These are phyloP conservation scores for Peronosclerospora sorghi DNA, from an alignment of 352 stramenopile species.

Conservation along the genomic window DNA sequence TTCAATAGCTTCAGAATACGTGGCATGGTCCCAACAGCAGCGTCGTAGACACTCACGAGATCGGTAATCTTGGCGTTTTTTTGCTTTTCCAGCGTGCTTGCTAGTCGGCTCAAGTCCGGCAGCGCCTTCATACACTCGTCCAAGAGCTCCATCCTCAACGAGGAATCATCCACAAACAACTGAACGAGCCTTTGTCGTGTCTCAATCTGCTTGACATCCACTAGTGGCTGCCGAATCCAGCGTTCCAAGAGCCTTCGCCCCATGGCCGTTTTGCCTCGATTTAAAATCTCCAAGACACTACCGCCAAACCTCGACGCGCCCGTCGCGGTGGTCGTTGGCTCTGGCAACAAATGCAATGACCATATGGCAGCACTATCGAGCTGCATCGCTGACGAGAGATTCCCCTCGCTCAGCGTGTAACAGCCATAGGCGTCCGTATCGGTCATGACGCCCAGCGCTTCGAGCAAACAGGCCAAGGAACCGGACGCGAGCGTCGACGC, in stretches of 20 bases:
- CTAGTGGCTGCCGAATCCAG: slow-evolving; percentile 95
- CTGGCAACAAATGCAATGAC: slow-evolving; percentile 88
- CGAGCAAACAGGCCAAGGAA: slow-evolving; percentile 52
- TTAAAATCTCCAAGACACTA: slow-evolving; percentile 91
- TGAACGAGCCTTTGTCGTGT: slow-evolving; percentile 87
- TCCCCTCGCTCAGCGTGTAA: slow-evolving; percentile 53
- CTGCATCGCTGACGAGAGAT: slow-evolving; percentile 83
- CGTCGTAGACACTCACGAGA: slow-evolving; percentile 78
- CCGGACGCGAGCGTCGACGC: slow-evolving; percentile 61
- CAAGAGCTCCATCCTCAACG: slow-evolving; percentile 78
- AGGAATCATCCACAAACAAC: slow-evolving; percentile 85
- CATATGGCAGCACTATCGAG: slow-evolving; percentile 87
- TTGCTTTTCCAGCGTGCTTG: slow-evolving; percentile 53
- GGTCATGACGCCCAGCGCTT: slow-evolving; percentile 55
- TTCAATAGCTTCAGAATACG: slow-evolving; percentile 46
- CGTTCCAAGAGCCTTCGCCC: slow-evolving; percentile 87
- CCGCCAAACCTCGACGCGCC: slow-evolving; percentile 38
- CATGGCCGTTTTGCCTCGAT: slow-evolving; percentile 91
- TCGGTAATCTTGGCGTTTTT: slow-evolving; percentile 66
- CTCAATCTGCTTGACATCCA: slow-evolving; percentile 81
- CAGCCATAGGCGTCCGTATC: slow-evolving; percentile 62
- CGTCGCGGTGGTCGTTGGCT: slow-evolving; percentile 32
- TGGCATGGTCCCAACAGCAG: slow-evolving; percentile 54
- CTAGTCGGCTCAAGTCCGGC: slow-evolving; percentile 67
- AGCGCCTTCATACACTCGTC: slow-evolving; percentile 83